Conservation (phyloP, 2,329 filamentous ascomycete species). For the Xylariaceae sp. region DNA sequence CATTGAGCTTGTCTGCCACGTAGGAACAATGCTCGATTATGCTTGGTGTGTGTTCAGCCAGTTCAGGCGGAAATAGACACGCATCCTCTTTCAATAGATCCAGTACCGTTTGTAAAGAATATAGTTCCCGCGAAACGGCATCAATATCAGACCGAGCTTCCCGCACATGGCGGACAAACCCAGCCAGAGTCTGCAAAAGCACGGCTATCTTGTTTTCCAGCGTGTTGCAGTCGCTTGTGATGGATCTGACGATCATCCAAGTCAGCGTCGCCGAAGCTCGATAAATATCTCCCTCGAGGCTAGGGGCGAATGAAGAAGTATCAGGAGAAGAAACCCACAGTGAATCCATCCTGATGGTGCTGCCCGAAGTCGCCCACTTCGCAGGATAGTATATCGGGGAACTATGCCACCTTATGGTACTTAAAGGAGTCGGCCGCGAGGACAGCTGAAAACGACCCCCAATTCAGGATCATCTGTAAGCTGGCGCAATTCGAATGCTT, state of each 20-base stretch:
- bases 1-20: conserved; percentile 37
- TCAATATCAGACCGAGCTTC: conserved; percentile 40
- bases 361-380: conserved; percentile 18
- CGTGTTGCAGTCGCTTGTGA: conserved; percentile 38
- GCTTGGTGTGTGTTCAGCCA: conserved; percentile 36
- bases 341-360: conserved; percentile 23
- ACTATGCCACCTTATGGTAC: too few species aligned
- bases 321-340: conserved; percentile 22
- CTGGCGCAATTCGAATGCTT: too few species aligned
- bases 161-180: conserved; percentile 40
- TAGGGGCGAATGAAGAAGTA: conserved; percentile 12
- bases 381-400: background rate
- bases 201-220: conserved; percentile 36
- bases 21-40: conserved; percentile 36
- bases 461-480: too few species aligned
- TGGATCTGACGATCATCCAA: conserved; percentile 33
- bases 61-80: conserved; percentile 32
- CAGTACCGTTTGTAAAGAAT: conserved; percentile 40
- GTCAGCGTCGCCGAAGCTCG: conserved; percentile 26
- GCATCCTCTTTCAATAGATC: conserved; percentile 40
- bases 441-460: too few species aligned
- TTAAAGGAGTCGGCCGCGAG: too few species aligned
- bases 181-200: conserved; percentile 31
- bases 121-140: conserved; percentile 39
- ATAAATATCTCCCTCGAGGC: conserved; percentile 12